Evolutionary conservation across 345 rosid genomes (phyloP), one percentile per base, ranked within the genome.

Genomic region (Euphorbia peplus): DNA sequence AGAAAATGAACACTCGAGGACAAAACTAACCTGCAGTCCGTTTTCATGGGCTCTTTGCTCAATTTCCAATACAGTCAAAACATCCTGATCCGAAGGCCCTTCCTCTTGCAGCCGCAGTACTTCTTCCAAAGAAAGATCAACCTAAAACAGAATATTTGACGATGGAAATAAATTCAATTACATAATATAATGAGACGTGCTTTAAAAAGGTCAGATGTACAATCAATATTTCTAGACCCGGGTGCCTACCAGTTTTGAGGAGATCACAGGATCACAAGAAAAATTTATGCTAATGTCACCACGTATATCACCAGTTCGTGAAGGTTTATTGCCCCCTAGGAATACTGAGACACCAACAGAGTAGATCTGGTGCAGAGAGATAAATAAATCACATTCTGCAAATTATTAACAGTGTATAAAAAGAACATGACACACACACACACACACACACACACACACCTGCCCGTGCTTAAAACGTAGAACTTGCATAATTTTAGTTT

Each of bases 21-120:
- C 44, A 59, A 41, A 64, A 57, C 62, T 60, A 48, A 88, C 98
- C 95, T 92, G 95, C 80, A 89, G 70, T 79, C 98, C 96, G 56
- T 87, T 90, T 80, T 92, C 98, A 70, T 90, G 90, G 73, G 95
- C 91, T 85, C 97, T 85, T 83, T 90, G 98, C 77, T 90, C 98
- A 28, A 93, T 88, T 86, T 90, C 97, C 55, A 93, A 88, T 70
- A 88, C 82, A 56, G 93, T 82, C 60, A 79, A 83, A 63, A 90
- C 78, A 78, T 90, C 97, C 78, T 87, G 81, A 55, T 84, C 87
- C 19, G 83, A 74, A 64, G 96, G 89, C 16, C 97, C 98, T 72
- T 90, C 89, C 78, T 80, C 86, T 79, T 87, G 96, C 75, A 93
- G 89, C 61, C 76, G 88, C 42, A 77, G 75, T 78, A 93, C 83